Conservation (phyloP, 192 early-diverging fungal genomes). For the Hyaloraphidium curvatum region DNA sequence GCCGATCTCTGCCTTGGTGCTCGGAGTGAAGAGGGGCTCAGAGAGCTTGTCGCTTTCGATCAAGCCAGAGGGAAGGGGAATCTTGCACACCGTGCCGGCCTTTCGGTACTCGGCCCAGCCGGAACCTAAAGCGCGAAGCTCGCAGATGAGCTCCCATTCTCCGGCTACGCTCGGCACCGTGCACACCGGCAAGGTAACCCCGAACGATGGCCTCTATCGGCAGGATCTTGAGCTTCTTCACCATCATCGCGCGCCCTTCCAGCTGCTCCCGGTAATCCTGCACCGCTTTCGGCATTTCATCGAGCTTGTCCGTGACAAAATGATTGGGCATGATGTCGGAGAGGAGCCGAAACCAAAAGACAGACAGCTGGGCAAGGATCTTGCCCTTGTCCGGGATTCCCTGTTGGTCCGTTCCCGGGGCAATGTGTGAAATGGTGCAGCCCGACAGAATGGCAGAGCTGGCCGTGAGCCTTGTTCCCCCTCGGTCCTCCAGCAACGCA, state of each 20-base stretch:
- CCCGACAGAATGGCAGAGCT: too few species aligned
- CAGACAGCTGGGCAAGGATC: slow-evolving; percentile 81
- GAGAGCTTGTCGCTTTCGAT: slow-evolving; percentile 69
- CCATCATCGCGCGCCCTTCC: slow-evolving; percentile 75
- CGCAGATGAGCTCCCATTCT: neutral
- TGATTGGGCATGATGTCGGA: slow-evolving; percentile 86
- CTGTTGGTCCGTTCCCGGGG: slow-evolving; percentile 16
- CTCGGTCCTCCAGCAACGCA: too few species aligned
- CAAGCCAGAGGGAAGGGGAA: slow-evolving; percentile 56
- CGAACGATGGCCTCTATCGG: slow-evolving; percentile 97
- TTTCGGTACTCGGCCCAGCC: slow-evolving; percentile 90
- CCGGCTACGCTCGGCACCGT: neutral
- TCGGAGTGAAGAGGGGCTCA: slow-evolving; percentile 79
- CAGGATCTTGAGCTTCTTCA: slow-evolving; percentile 74
- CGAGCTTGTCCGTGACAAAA: slow-evolving; percentile 81
- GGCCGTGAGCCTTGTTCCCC: too few species aligned
- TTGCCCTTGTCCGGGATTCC: slow-evolving; percentile 92
- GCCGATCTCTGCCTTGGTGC: slow-evolving; percentile 97
- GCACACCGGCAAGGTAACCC: slow-evolving; percentile 77
- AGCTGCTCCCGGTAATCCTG: slow-evolving; percentile 79
- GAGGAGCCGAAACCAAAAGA: slow-evolving; percentile 84
- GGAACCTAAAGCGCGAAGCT: slow-evolving; percentile 34
- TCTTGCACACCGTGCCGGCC: slow-evolving; percentile 80
- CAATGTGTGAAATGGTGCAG: too few species aligned
- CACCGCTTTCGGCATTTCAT: slow-evolving; percentile 72